phyloP scores from a whole-genome alignment of 2,329 filamentous ascomycete genomes.

The Fusarium sp. region DNA sequence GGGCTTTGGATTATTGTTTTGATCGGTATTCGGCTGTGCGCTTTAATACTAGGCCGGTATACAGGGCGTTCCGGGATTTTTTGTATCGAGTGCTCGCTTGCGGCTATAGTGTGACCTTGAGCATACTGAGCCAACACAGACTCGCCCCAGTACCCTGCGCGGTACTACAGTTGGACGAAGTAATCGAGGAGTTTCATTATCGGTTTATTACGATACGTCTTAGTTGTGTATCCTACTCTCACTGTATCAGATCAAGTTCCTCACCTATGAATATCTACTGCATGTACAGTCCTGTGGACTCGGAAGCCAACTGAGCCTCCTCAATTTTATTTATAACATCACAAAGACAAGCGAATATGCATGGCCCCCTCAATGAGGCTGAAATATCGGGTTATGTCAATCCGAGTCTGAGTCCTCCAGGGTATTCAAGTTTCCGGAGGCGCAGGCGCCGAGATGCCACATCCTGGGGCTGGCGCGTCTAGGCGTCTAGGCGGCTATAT shows the following conservation, averaged over 20 bases:
- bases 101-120: neutral
- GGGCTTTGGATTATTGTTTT: constrained; percentile 43
- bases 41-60: constrained; percentile 47
- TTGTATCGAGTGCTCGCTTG: constrained; percentile 22
- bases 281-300: constrained; percentile 1
- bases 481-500: constrained; percentile 36
- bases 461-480: constrained; percentile 30
- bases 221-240: neutral
- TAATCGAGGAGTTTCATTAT: constrained; percentile 17
- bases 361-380: constrained; percentile 10
- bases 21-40: constrained; percentile 45
- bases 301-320: neutral
- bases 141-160: neutral
- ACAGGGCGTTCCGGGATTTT: constrained; percentile 47
- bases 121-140: constrained; percentile 1
- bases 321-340: neutral
- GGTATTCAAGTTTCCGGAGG: constrained; percentile 20
- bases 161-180: constrained; percentile 11
- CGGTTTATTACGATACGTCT: neutral
- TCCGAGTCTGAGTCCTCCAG: constrained; percentile 14
- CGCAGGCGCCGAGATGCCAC: constrained; percentile 15
- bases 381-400: neutral
- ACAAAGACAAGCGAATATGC: neutral
- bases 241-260: neutral
- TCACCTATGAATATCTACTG: neutral